phyloP scores from a whole-genome alignment of 768 basidiomycete species.

The Amanita exitialis region DNA sequence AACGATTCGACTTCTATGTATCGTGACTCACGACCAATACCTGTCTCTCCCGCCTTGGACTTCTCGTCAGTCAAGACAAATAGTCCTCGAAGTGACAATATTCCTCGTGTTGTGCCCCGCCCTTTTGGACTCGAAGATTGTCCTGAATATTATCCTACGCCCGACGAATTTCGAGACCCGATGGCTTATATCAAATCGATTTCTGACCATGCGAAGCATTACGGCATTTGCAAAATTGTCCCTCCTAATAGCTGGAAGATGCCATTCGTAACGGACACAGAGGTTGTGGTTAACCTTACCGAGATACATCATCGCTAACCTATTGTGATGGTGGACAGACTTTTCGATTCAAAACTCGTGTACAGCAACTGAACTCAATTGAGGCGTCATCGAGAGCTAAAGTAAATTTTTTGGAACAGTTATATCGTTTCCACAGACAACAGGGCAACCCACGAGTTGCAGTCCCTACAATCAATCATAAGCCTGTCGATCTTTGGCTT shows the following conservation, averaged over 20 bases:
- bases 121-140: slow-evolving; percentile 86
- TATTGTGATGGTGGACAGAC: slow-evolving; percentile 32
- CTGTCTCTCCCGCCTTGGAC: slow-evolving; percentile 55
- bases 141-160: slow-evolving; percentile 79
- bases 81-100: slow-evolving; percentile 32
- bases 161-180: slow-evolving; percentile 91
- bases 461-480: slow-evolving; percentile 92
- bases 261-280: slow-evolving; percentile 91
- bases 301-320: slow-evolving; percentile 29
- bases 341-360: slow-evolving; percentile 92
- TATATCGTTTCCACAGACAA: slow-evolving; percentile 94
- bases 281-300: slow-evolving; percentile 36
- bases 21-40: slow-evolving; percentile 46
- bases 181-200: slow-evolving; percentile 88
- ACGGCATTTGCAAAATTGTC: slow-evolving; percentile 93
- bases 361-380: slow-evolving; percentile 92
- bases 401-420: slow-evolving; percentile 93
- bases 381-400: slow-evolving; percentile 96
- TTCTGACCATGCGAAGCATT: slow-evolving; percentile 55
- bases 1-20: slow-evolving; percentile 39
- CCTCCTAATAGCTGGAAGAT: slow-evolving; percentile 92
- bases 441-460: slow-evolving; percentile 85
- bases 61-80: slow-evolving; percentile 63
- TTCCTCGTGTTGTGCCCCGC: slow-evolving; percentile 36
- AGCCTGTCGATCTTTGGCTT: slow-evolving; percentile 88